Evolutionary conservation across 306 rosid genomes (phyloP).

Genomic region (Medicago truncatula): DNA sequence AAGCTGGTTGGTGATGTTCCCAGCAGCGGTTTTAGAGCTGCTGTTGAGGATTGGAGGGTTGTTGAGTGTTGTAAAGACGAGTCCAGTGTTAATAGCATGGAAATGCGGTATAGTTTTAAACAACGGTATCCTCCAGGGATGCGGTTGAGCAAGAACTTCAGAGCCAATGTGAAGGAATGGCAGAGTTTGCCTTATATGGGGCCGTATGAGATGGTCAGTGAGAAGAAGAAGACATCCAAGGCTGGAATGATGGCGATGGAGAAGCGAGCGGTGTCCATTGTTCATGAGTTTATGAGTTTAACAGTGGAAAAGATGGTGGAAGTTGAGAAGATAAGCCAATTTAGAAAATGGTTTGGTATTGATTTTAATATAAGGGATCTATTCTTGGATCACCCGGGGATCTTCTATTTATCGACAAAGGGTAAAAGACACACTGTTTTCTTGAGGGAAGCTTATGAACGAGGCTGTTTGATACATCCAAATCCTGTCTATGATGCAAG

Average conservation of each 20-base stretch:
- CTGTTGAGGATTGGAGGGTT: slow-evolving; percentile 89
- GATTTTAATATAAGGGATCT: slow-evolving; percentile 75
- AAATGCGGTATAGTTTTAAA: slow-evolving; percentile 66
- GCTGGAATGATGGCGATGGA: slow-evolving; percentile 62
- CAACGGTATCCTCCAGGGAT: slow-evolving; percentile 86
- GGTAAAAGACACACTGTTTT: slow-evolving; percentile 90
- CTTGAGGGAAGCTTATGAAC: slow-evolving; percentile 91
- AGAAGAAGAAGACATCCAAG: slow-evolving; percentile 56
- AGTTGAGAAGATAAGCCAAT: slow-evolving; percentile 79
- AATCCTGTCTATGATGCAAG: slow-evolving; percentile 82
- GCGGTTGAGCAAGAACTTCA: slow-evolving; percentile 70
- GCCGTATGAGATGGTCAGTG: slow-evolving; percentile 67
- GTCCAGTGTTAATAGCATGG: slow-evolving; percentile 58
- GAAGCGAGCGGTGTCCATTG: slow-evolving; percentile 80
- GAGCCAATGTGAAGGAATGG: slow-evolving; percentile 92
- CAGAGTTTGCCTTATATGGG: slow-evolving; percentile 76
- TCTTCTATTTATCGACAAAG: slow-evolving; percentile 86
- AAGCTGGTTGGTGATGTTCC: slow-evolving; percentile 60
- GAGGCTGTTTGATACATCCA: slow-evolving; percentile 74
- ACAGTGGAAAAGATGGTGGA: slow-evolving; percentile 95
- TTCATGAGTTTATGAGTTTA: slow-evolving; percentile 87
- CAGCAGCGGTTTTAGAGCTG: slow-evolving; percentile 50
- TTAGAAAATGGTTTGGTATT: slow-evolving; percentile 67
- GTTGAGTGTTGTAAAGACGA: slow-evolving; percentile 77
- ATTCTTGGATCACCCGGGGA: slow-evolving; percentile 86